Conservation (phyloP, 768 basidiomycete species). For the Ramaria sp. region DNA sequence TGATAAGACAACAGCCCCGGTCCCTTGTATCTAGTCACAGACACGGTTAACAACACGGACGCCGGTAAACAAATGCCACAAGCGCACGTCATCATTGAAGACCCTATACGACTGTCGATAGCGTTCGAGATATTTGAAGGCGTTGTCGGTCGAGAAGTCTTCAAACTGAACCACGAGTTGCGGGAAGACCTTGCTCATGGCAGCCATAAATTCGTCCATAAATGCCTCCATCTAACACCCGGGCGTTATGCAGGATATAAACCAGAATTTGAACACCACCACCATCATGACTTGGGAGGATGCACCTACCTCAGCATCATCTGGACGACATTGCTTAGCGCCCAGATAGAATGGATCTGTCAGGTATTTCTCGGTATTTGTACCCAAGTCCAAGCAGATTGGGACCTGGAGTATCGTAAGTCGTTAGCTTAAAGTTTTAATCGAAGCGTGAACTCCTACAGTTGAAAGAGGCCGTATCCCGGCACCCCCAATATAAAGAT, state of each 20-base stretch:
- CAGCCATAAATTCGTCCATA: conserved; percentile 31
- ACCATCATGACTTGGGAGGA: neutral
- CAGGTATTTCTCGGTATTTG: conserved; percentile 27
- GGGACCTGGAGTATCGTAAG: neutral
- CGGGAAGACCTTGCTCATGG: conserved; percentile 25
- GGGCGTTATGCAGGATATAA: neutral
- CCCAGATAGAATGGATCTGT: conserved; percentile 35
- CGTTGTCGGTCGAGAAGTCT: conserved; percentile 22
- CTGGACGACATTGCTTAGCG: conserved; percentile 20
- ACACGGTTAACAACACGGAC: neutral
- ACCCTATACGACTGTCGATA: conserved; percentile 22
- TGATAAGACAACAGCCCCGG: conserved; percentile 31
- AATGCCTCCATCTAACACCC: conserved; percentile 20
- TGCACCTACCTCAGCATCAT: conserved; percentile 12
- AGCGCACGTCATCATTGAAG: conserved; percentile 25
- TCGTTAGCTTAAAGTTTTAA: neutral
- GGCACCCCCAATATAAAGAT: conserved; percentile 28
- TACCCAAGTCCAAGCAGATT: conserved; percentile 22
- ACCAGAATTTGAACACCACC: neutral
- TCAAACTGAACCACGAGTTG: conserved; percentile 26
- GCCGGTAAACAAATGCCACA: neutral
- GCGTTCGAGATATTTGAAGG: conserved; percentile 29
- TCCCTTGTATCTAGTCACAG: conserved; percentile 23
- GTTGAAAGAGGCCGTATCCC: conserved; percentile 15
- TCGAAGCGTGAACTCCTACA: neutral